Evolutionary conservation across 2,329 filamentous ascomycete genomes (phyloP).

Genomic region (Xylariaceae sp.): DNA sequence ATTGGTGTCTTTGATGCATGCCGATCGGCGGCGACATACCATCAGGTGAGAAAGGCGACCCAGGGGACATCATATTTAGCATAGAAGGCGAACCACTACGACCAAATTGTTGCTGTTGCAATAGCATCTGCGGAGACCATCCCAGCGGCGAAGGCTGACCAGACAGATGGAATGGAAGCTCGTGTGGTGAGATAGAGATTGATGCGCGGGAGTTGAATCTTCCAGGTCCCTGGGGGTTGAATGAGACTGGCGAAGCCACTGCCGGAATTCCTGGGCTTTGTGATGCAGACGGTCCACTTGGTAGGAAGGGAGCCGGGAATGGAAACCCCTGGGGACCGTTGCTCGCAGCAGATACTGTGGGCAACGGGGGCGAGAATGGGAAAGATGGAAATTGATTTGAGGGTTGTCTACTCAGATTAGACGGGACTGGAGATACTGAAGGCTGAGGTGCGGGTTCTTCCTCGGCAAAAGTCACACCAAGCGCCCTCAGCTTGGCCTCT

Average conservation of each 20-base stretch:
- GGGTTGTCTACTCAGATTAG: slow-evolving; percentile 69
- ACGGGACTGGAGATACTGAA: slow-evolving; percentile 71
- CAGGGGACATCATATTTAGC: slow-evolving; percentile 65
- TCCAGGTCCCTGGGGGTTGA: slow-evolving; percentile 60
- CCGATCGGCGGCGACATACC: slow-evolving; percentile 52
- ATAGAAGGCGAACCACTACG: slow-evolving; percentile 71
- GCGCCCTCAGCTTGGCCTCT: slow-evolving; percentile 89
- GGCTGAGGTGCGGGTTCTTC: slow-evolving; percentile 69
- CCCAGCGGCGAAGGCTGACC: slow-evolving; percentile 66
- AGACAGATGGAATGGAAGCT: slow-evolving; percentile 72
- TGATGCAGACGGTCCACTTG: slow-evolving; percentile 64
- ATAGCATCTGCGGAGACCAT: slow-evolving; percentile 64
- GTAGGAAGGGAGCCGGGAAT: slow-evolving; percentile 65
- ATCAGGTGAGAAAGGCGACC: slow-evolving; percentile 67
- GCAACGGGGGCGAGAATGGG: slow-evolving; percentile 83
- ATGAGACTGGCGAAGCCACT: slow-evolving; percentile 75
- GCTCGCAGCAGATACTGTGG: slow-evolving; percentile 78
- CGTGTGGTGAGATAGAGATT: slow-evolving; percentile 67
- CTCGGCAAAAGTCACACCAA: slow-evolving; percentile 83
- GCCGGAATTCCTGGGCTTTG: slow-evolving; percentile 70
- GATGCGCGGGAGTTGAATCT: slow-evolving; percentile 76
- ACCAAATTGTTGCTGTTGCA: slow-evolving; percentile 58
- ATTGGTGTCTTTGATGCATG: slow-evolving; percentile 64
- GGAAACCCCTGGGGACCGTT: slow-evolving; percentile 63
- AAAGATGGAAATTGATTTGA: slow-evolving; percentile 78